Percentiles rank a stretch among this genome's conserved stretches.
Evolutionary conservation across 441 rosid species (phyloP).

Genomic region (Dalechampia spathulata): DNA sequence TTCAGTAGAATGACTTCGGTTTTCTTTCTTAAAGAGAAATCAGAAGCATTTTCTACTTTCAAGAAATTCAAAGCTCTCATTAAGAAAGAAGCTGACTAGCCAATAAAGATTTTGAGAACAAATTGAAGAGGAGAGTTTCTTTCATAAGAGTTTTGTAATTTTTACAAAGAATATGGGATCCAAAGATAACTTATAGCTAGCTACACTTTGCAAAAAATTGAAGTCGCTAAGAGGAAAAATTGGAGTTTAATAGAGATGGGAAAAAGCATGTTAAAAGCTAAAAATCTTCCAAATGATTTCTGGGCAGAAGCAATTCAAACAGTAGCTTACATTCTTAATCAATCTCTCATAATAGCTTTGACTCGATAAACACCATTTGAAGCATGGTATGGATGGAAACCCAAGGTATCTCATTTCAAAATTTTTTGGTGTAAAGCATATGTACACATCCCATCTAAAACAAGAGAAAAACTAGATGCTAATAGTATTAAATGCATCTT

Average conservation of each 20-base stretch:
- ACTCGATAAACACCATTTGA: background rate
- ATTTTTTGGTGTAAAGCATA: no score
- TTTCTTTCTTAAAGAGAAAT: background rate
- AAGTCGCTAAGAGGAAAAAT: background rate
- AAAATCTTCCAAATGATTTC: background rate
- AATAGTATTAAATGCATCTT: no score
- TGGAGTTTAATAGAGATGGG: background rate
- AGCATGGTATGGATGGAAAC: background rate
- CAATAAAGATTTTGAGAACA: background rate
- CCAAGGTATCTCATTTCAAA: background rate
- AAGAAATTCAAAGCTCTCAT: background rate
- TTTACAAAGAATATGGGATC: background rate
- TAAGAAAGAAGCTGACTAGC: background rate
- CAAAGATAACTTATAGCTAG: background rate
- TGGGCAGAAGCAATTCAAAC: background rate
- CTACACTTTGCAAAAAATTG: background rate
- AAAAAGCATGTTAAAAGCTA: background rate
- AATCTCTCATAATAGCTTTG: background rate
- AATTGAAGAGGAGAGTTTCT: background rate
- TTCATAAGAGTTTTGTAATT: background rate
- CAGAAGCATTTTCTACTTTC: background rate
- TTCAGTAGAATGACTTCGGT: background rate
- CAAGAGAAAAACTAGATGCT: no score
- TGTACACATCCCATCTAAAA: no score
- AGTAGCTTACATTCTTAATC: background rate